These are phyloP conservation scores for Handroanthus guayacan DNA, from an alignment of 257 asterid genomes.

Conservation along the genomic window DNA sequence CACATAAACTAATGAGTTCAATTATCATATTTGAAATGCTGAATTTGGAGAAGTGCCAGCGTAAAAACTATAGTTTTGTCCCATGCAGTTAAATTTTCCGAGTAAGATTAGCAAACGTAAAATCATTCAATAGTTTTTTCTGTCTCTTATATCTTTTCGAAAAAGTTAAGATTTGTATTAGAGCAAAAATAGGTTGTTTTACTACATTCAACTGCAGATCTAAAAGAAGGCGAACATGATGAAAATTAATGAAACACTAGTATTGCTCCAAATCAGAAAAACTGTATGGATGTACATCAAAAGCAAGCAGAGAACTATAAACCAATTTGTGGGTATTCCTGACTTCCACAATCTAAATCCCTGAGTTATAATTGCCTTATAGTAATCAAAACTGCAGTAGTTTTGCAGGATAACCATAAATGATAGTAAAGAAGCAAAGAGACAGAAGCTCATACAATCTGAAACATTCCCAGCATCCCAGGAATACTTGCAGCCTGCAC, in stretches of 20 bases:
- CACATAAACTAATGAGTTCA: conserved; percentile 6
- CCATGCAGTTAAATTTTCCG: neutral
- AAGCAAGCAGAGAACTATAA: conserved; percentile 12
- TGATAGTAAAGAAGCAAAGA: conserved; percentile 17
- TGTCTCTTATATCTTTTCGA: neutral
- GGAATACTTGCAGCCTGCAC: conserved; percentile 99
- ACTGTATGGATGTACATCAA: conserved; percentile 7
- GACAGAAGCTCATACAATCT: conserved; percentile 64
- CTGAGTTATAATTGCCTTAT: conserved; percentile 19
- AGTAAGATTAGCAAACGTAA: neutral
- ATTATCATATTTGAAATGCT: neutral
- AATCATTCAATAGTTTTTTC: neutral
- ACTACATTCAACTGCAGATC: neutral
- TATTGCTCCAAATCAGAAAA: neutral
- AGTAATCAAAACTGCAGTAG: conserved; percentile 13
- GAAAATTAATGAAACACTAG: neutral
- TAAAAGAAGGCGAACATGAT: neutral
- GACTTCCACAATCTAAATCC: conserved; percentile 9
- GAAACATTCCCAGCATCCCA: conserved; percentile 99
- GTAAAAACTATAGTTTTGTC: neutral
- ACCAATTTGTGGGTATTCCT: neutral
- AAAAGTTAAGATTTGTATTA: neutral
- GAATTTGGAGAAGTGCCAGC: neutral
- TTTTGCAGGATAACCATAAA: conserved; percentile 12
- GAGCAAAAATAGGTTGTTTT: neutral